Conservation (phyloP, 495 filamentous ascomycete genomes). For the Pyrenopolyporus hunteri region DNA sequence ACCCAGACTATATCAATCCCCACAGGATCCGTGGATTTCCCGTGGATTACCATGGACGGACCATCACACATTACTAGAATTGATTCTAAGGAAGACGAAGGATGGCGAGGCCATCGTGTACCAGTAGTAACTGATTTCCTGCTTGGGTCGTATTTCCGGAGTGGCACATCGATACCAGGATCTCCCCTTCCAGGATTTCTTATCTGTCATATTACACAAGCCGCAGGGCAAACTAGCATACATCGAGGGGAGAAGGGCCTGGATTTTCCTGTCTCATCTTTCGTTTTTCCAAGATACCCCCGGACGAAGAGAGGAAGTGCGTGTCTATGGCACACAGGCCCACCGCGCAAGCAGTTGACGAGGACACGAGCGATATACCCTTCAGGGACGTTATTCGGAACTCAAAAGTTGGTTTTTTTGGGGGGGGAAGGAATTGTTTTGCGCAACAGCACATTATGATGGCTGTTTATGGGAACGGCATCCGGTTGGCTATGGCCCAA, state of each 20-base stretch:
- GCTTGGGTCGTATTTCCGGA: conserved; percentile 40
- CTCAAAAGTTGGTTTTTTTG: conserved; percentile 32
- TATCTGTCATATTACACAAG: conserved; percentile 46
- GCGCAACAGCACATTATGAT: conserved; percentile 15
- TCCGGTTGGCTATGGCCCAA: conserved; percentile 28
- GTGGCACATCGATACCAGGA: conserved; percentile 39
- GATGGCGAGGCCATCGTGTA: conserved; percentile 43
- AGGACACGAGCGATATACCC: conserved; percentile 39
- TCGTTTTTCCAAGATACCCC: conserved; percentile 44
- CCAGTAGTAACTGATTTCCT: conserved; percentile 38
- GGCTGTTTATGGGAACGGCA: conserved; percentile 21
- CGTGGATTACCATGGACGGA: conserved; percentile 34
- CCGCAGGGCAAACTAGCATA: conserved; percentile 44
- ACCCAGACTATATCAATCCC: not conserved
- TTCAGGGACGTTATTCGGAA: conserved; percentile 32
- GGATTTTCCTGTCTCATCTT: conserved; percentile 44
- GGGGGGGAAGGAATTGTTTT: conserved; percentile 24
- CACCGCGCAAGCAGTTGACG: conserved; percentile 37
- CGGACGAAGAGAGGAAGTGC: conserved; percentile 37
- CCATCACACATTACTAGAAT: conserved; percentile 19
- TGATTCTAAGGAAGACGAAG: conserved; percentile 21
- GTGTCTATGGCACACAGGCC: conserved; percentile 30
- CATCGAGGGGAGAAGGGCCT: conserved; percentile 39
- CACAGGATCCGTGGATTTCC: conserved; percentile 1
- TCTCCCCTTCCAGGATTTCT: conserved; percentile 36